Conservation (phyloP, 2,329 filamentous ascomycete species). For the Beauveria scarabaeidicola region DNA sequence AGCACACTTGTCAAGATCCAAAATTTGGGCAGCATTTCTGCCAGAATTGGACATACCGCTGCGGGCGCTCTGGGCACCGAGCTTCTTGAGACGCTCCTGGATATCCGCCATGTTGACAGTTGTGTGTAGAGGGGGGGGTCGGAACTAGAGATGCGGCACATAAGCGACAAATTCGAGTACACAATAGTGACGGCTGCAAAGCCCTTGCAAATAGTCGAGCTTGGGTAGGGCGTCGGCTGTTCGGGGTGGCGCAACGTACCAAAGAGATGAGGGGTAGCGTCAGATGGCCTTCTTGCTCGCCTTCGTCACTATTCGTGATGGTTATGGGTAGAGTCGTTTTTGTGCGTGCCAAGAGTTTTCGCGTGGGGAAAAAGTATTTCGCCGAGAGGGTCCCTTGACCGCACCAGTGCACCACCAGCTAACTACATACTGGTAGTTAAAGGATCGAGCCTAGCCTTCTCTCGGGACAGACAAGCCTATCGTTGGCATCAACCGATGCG, state of each 20-base stretch:
- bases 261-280: slow-evolving; percentile 23
- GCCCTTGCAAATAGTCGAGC: slow-evolving; percentile 9
- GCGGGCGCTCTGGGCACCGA: slow-evolving; percentile 38
- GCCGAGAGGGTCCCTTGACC: slow-evolving; percentile 12
- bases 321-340: slow-evolving; percentile 23
- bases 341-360: slow-evolving; percentile 40
- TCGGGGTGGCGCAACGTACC: slow-evolving; percentile 23
- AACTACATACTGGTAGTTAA: too few relatives aligned
- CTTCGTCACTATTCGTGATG: slow-evolving; percentile 13
- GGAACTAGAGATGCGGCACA: slow-evolving; percentile 18
- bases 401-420: background rate
- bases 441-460: background rate
- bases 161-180: slow-evolving; percentile 13
- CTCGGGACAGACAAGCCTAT: background rate
- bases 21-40: slow-evolving; percentile 13
- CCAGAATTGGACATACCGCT: slow-evolving; percentile 52
- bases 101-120: slow-evolving; percentile 43
- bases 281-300: slow-evolving; percentile 10
- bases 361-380: slow-evolving; percentile 30
- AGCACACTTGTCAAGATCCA: slow-evolving; percentile 11
- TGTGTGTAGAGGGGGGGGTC: slow-evolving; percentile 21
- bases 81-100: slow-evolving; percentile 53
- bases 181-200: background rate
- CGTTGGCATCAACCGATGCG: background rate
- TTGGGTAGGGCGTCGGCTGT: slow-evolving; percentile 1